These are phyloP conservation scores for Fusarium veterinarium DNA, from an alignment of 2,329 filamentous ascomycete genomes.

Conservation along the genomic window DNA sequence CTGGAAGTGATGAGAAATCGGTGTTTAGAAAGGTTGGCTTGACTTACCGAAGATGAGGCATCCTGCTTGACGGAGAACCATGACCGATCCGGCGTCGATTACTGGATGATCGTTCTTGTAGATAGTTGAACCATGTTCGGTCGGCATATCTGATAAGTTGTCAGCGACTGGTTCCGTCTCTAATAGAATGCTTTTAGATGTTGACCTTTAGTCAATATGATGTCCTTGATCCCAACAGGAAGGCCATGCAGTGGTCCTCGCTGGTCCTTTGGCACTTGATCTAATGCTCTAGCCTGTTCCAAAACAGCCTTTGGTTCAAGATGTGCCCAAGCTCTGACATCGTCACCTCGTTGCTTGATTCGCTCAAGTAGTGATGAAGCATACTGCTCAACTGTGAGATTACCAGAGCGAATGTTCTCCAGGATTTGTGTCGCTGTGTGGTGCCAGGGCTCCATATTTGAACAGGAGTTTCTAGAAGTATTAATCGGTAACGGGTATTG, in stretches of 20 bases:
- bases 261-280: slow-evolving; percentile 57
- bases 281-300: slow-evolving; percentile 60
- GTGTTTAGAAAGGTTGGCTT: slow-evolving; percentile 54
- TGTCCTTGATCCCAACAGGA: slow-evolving; percentile 68
- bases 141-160: slow-evolving; percentile 61
- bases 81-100: slow-evolving; percentile 64
- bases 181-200: slow-evolving; percentile 37
- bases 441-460: slow-evolving; percentile 4
- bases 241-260: slow-evolving; percentile 68
- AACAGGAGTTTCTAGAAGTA: fast-evolving
- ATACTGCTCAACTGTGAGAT: slow-evolving; percentile 63
- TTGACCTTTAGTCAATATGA: slow-evolving; percentile 67
- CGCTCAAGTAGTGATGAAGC: slow-evolving; percentile 58
- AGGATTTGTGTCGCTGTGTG: slow-evolving; percentile 57
- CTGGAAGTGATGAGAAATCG: slow-evolving; percentile 63
- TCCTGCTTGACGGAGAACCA: slow-evolving; percentile 63
- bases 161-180: background rate
- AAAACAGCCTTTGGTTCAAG: slow-evolving; percentile 58
- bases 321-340: slow-evolving; percentile 63
- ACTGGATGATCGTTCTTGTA: slow-evolving; percentile 57
- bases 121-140: slow-evolving; percentile 63
- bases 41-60: slow-evolving; percentile 61
- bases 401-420: slow-evolving; percentile 51
- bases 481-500: fast-evolving
- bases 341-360: slow-evolving; percentile 56